These are phyloP conservation scores for Leccinum boreale DNA, from an alignment of 768 basidiomycete genomes.

Conservation along the genomic window DNA sequence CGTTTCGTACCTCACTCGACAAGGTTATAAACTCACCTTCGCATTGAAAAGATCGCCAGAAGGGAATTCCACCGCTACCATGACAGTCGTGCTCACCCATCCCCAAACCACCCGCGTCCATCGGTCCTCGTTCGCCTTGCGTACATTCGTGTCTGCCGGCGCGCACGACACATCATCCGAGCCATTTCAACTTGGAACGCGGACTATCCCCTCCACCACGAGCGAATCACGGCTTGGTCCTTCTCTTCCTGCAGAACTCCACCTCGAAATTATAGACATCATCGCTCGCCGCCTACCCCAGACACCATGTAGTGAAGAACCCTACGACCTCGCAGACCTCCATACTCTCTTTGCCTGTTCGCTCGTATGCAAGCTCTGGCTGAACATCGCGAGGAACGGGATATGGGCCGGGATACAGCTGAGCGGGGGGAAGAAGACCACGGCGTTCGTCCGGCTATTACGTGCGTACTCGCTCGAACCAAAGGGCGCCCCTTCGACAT, in stretches of 20 bases:
- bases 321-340: conserved; percentile 17
- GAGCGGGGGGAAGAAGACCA: conserved; percentile 16
- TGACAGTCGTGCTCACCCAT: conserved; percentile 12
- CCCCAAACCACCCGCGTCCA: conserved; percentile 1
- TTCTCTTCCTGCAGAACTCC: conserved; percentile 28
- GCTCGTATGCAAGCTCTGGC: conserved; percentile 31
- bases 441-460: conserved; percentile 18
- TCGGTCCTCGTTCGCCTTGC: conserved; percentile 3
- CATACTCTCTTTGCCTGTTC: conserved; percentile 23
- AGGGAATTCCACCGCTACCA: conserved; percentile 1
- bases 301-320: conserved; percentile 5
- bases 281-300: conserved; percentile 17
- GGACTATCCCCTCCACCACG: conserved; percentile 1
- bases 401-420: conserved; percentile 27
- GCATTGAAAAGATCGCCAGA: neutral
- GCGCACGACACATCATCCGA: neutral
- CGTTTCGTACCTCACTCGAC: neutral
- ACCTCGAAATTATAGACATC: conserved; percentile 29
- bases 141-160: neutral
- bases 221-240: conserved; percentile 10
- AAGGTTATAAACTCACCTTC: conserved; percentile 13
- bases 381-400: conserved; percentile 20
- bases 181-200: neutral
- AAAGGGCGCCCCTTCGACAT: conserved; percentile 25
- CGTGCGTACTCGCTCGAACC: conserved; percentile 12